Evolutionary conservation across 1,139 yeast species (phyloP).

Genomic region (Zygoascus sp.): DNA sequence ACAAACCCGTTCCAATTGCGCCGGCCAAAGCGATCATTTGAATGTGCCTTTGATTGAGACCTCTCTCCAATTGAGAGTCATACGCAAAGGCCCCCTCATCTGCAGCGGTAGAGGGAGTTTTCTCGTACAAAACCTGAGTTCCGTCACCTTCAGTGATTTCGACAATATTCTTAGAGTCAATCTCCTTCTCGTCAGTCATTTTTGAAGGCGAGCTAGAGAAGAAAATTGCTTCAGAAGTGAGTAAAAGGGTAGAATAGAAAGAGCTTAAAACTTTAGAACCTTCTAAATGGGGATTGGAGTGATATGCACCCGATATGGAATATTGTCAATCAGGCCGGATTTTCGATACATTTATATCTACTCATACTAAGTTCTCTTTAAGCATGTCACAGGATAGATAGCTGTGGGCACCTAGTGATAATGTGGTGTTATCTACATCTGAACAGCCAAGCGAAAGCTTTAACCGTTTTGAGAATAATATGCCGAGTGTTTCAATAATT

Average conservation of each 20-base stretch:
- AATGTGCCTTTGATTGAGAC: slow-evolving; percentile 43
- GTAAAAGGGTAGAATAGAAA: too few relatives aligned
- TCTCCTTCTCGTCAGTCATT: not conserved
- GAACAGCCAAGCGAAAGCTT: not conserved
- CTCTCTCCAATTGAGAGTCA: slow-evolving; percentile 31
- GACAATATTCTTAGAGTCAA: not conserved
- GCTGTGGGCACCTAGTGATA: too few relatives aligned
- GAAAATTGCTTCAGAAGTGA: too few relatives aligned
- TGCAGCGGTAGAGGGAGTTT: not conserved
- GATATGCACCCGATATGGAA: too few relatives aligned
- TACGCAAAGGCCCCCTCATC: slow-evolving; percentile 12
- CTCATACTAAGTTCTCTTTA: too few relatives aligned
- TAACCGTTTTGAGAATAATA: not conserved
- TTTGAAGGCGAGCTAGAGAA: too few relatives aligned
- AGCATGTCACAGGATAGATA: too few relatives aligned
- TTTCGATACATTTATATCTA: too few relatives aligned
- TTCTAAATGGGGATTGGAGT: too few relatives aligned
- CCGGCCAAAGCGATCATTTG: slow-evolving; percentile 49
- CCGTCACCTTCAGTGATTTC: not conserved
- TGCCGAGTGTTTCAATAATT: not conserved
- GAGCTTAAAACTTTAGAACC: too few relatives aligned
- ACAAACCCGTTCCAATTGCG: slow-evolving; percentile 48
- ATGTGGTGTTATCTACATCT: not conserved
- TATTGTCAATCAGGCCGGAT: too few relatives aligned
- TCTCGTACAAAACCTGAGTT: not conserved